A percentile compares a stretch with the other conserved stretches of the same genome.
phyloP scores from a whole-genome alignment of 2,329 filamentous ascomycete species.

The Ophiocordyceps sinensis region DNA sequence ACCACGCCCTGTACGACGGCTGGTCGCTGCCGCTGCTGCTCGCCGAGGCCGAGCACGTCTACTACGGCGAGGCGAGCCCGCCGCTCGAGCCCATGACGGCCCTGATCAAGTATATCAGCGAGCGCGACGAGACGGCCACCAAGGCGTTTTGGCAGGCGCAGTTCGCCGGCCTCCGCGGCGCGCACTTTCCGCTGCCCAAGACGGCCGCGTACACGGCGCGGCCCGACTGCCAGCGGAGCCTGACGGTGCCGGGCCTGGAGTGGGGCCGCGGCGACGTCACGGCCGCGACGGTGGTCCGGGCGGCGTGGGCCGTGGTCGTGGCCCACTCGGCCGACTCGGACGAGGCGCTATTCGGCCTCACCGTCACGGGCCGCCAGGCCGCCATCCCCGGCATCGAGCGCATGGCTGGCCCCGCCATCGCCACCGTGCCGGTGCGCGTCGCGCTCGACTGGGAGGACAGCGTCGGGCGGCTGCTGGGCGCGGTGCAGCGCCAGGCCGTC shows the following conservation, averaged over 20 bases:
- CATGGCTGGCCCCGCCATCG: slow-evolving; percentile 13
- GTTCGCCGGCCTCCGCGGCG: slow-evolving; percentile 12
- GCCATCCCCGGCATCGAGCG: slow-evolving; percentile 11
- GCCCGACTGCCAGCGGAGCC: slow-evolving; percentile 1
- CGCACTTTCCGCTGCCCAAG: slow-evolving; percentile 3
- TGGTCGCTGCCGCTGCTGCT: slow-evolving; percentile 29
- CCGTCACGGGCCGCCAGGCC: slow-evolving; percentile 13
- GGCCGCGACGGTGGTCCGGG: slow-evolving; percentile 9
- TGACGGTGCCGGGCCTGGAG: slow-evolving; percentile 1
- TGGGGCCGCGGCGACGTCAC: slow-evolving; percentile 6
- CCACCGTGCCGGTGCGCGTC: slow-evolving; percentile 11
- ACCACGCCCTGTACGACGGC: slow-evolving; percentile 37
- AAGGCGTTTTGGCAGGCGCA: slow-evolving; percentile 26
- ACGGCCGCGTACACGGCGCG: slow-evolving; percentile 1
- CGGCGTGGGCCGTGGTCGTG: slow-evolving; percentile 18
- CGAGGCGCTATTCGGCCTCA: slow-evolving; percentile 16
- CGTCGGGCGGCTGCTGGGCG: neutral
- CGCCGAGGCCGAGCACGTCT: slow-evolving; percentile 4
- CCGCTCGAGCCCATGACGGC: slow-evolving; percentile 14
- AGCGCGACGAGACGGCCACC: slow-evolving; percentile 10
- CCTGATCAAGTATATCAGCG: slow-evolving; percentile 27
- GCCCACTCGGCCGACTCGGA: slow-evolving; percentile 18
- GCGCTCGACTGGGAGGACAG: slow-evolving; percentile 2
- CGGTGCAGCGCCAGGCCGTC: slow-evolving; percentile 10
- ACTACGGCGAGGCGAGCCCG: slow-evolving; percentile 2